A percentile compares a stretch with the other conserved stretches of the same genome.
Evolutionary conservation across 768 basidiomycete species (phyloP).

Genomic region (Xanthoconium purpureum): DNA sequence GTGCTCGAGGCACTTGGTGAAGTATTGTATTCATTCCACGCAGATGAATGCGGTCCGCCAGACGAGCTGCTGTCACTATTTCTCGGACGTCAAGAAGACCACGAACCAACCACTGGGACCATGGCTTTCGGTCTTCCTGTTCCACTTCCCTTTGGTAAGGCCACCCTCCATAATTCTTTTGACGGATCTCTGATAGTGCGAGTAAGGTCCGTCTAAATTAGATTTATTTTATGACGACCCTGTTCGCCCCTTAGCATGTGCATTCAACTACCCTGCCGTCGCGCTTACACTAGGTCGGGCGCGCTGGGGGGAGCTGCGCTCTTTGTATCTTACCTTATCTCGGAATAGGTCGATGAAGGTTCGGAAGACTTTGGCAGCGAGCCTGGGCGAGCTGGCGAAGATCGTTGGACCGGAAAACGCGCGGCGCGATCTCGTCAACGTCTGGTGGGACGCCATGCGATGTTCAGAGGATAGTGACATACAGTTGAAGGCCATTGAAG

Average conservation of each 20-base stretch:
- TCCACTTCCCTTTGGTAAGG: constrained; percentile 19
- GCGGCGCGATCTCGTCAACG: constrained; percentile 60
- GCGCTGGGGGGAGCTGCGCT: constrained; percentile 73
- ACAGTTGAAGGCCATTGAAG: constrained; percentile 67
- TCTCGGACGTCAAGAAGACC: constrained; percentile 55
- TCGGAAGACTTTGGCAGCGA: constrained; percentile 78
- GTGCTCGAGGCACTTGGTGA: constrained; percentile 87
- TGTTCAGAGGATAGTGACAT: constrained; percentile 63
- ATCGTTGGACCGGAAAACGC: constrained; percentile 75
- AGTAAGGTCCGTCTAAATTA: constrained; percentile 27
- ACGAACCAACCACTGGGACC: constrained; percentile 31
- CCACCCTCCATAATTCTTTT: neutral
- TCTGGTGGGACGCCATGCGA: constrained; percentile 64
- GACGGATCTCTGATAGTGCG: constrained; percentile 3
- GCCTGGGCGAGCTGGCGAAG: constrained; percentile 83
- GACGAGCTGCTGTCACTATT: constrained; percentile 72
- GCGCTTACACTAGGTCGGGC: constrained; percentile 72
- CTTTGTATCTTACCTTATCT: constrained; percentile 64
- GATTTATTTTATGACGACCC: constrained; percentile 60
- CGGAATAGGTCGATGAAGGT: constrained; percentile 61
- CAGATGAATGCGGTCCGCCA: constrained; percentile 63
- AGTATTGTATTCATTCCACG: constrained; percentile 78
- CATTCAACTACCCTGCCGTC: constrained; percentile 92
- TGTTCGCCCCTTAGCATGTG: constrained; percentile 72
- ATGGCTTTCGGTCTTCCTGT: constrained; percentile 4